phyloP scores from a whole-genome alignment of 345 rosid species.

The Cardamine occulta region DNA sequence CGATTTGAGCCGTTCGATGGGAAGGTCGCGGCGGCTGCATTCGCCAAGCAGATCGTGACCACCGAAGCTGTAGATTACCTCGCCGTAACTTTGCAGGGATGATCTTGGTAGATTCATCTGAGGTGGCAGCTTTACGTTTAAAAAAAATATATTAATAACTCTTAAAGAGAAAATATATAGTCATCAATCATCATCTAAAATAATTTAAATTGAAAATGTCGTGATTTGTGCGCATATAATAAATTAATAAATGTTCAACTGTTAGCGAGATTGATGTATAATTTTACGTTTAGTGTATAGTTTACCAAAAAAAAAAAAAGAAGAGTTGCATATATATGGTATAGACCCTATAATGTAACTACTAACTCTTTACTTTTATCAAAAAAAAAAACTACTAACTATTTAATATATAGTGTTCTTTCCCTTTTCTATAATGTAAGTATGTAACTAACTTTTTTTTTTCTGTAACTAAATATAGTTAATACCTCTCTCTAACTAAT shows the following conservation, averaged over 20 bases:
- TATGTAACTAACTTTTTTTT: no score
- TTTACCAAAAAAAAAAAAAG: neutral
- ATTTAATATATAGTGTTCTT: no score
- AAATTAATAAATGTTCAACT: neutral
- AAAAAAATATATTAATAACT: neutral
- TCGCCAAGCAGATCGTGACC: slow-evolving; percentile 55
- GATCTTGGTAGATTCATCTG: slow-evolving; percentile 83
- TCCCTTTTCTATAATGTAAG: no score
- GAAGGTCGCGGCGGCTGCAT: slow-evolving; percentile 51
- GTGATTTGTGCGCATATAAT: neutral
- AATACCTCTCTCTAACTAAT: neutral
- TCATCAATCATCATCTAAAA: neutral
- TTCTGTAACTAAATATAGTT: neutral
- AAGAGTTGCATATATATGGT: neutral
- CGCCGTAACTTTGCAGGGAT: slow-evolving; percentile 76
- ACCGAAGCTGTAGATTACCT: slow-evolving; percentile 56
- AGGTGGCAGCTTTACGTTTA: slow-evolving; percentile 60
- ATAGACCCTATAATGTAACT: no score
- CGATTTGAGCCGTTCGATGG: slow-evolving; percentile 58
- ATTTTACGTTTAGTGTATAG: neutral
- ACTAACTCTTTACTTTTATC: no score
- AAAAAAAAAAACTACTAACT: no score
- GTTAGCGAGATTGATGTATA: neutral
- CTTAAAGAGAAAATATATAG: neutral
- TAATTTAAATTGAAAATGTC: neutral